phyloP scores from a whole-genome alignment of 768 basidiomycete genomes.

The Suillus ampliporus region DNA sequence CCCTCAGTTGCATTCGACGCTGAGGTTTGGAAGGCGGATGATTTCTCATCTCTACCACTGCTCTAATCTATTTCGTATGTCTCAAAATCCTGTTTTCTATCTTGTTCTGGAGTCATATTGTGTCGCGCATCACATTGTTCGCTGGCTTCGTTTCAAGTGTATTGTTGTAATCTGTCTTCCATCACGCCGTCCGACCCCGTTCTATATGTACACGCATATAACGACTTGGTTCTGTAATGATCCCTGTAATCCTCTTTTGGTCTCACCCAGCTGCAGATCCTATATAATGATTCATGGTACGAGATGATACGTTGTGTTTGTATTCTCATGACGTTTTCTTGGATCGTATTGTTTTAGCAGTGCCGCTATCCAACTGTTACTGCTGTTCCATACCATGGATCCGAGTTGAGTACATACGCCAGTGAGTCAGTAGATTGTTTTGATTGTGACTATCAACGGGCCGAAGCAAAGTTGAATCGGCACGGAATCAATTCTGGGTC shows the following conservation, averaged over 20 bases:
- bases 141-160: too few species aligned
- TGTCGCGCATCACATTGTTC: constrained; percentile 7
- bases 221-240: constrained; percentile 8
- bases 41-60: not conserved
- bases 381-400: too few species aligned
- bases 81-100: not conserved
- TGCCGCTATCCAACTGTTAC: too few species aligned
- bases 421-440: too few species aligned
- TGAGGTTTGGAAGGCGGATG: not conserved
- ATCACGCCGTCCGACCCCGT: not conserved
- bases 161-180: not conserved
- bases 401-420: too few species aligned
- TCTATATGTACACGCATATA: constrained; percentile 8
- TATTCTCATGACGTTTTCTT: not conserved
- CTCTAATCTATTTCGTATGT: not conserved
- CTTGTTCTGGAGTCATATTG: constrained; percentile 1
- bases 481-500: too few species aligned
- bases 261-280: too few species aligned
- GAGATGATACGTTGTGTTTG: not conserved
- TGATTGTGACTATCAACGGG: too few species aligned
- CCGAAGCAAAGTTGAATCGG: too few species aligned
- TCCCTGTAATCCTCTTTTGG: constrained; percentile 7
- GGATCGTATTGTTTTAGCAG: too few species aligned
- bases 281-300: not conserved
- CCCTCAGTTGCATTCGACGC: constrained; percentile 2